Evolutionary conservation across 2,329 filamentous ascomycete genomes (phyloP).

Genomic region (Arthrinium phaeospermum): DNA sequence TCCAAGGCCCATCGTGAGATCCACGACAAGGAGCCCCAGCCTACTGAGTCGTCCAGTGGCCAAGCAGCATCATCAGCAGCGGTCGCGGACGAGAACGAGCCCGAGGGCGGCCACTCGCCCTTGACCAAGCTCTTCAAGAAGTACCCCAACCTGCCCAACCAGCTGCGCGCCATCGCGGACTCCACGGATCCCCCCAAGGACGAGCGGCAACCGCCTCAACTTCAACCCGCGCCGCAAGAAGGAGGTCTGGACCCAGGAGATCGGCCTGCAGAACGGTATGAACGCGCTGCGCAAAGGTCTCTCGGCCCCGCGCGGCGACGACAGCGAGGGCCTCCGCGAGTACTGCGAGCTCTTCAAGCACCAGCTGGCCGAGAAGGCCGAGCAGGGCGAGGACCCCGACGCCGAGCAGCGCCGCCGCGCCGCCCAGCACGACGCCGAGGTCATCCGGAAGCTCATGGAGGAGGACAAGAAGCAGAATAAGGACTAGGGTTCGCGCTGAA

Average conservation of each 20-base stretch:
- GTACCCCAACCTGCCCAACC: constrained; percentile 35
- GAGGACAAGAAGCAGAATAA: constrained; percentile 37
- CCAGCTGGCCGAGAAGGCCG: constrained; percentile 37
- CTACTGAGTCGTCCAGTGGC: neutral
- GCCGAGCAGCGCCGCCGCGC: constrained; percentile 51
- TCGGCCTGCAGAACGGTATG: constrained; percentile 62
- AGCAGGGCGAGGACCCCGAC: constrained; percentile 40
- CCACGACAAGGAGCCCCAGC: constrained; percentile 42
- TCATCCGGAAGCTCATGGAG: constrained; percentile 56
- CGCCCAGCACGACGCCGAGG: constrained; percentile 52
- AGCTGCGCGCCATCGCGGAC: constrained; percentile 37
- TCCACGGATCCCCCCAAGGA: constrained; percentile 32
- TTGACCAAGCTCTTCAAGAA: constrained; percentile 32
- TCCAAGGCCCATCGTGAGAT: constrained; percentile 55
- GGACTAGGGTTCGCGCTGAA: neutral
- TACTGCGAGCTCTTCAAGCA: constrained; percentile 64
- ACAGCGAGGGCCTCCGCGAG: constrained; percentile 64
- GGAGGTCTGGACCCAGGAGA: constrained; percentile 61
- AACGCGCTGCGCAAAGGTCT: constrained; percentile 58
- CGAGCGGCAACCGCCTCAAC: constrained; percentile 15
- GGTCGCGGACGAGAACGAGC: neutral
- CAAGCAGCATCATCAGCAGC: neutral
- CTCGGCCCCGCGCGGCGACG: constrained; percentile 42
- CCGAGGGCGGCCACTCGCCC: constrained; percentile 1
- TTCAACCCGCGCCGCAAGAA: constrained; percentile 6